Conservation (phyloP, 2,329 filamentous ascomycete genomes). For the Fusarium sp. region DNA sequence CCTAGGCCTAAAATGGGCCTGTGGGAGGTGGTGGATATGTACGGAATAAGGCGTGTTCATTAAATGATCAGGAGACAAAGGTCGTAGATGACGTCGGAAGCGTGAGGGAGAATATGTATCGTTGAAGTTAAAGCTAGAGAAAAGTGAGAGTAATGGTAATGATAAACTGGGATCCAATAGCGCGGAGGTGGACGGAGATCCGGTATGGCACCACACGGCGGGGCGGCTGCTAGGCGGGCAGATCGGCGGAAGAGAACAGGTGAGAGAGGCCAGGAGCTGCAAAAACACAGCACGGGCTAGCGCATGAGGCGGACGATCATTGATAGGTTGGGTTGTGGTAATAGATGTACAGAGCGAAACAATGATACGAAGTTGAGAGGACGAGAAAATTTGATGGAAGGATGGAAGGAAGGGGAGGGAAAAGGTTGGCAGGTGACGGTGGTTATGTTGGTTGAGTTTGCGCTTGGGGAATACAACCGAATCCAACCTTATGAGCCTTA, state of each 20-base stretch:
- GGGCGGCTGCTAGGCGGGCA: constrained; percentile 32
- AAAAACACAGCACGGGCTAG: constrained; percentile 27
- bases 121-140: constrained; percentile 32
- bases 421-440: constrained; percentile 15
- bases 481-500: not conserved
- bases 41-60: constrained; percentile 36
- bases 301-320: constrained; percentile 19
- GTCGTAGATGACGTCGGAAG: constrained; percentile 23
- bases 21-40: constrained; percentile 21
- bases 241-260: constrained; percentile 28
- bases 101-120: constrained; percentile 18
- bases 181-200: constrained; percentile 41
- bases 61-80: constrained; percentile 34
- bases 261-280: constrained; percentile 21
- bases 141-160: constrained; percentile 19
- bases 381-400: constrained; percentile 8
- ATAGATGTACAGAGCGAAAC: constrained; percentile 11
- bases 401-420: constrained; percentile 1
- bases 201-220: constrained; percentile 42
- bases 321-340: constrained; percentile 26
- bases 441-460: constrained; percentile 20
- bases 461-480: constrained; percentile 31
- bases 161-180: constrained; percentile 25
- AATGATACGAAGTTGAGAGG: constrained; percentile 2
- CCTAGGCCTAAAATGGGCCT: constrained; percentile 40